Percentiles rank a stretch among this genome's conserved stretches.
Conservation (phyloP, 495 filamentous ascomycete species). For the Neurospora cerealis region DNA sequence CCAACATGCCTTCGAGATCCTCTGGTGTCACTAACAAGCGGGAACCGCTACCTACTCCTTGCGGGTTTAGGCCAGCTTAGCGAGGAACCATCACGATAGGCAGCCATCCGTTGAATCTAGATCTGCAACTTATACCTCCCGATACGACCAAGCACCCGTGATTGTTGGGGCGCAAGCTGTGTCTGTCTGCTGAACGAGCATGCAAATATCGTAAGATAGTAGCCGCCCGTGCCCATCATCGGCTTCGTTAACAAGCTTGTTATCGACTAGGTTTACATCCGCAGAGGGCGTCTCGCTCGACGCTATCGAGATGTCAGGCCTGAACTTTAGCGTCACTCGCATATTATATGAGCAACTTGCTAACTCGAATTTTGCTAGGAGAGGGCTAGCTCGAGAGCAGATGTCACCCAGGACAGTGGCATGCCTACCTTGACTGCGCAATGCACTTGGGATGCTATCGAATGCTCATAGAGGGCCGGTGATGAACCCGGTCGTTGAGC, state of each 20-base stretch:
- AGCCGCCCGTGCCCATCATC: not conserved
- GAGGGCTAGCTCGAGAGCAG: not conserved
- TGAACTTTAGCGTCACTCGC: not conserved
- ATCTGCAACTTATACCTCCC: not conserved
- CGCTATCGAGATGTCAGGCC: not conserved
- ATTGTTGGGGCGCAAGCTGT: not conserved
- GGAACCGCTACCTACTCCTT: not conserved
- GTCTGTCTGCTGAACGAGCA: not conserved
- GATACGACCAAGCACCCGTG: not conserved
- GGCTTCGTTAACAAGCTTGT: not conserved
- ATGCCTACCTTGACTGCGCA: not conserved
- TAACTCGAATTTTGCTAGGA: not conserved
- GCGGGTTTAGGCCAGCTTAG: not conserved
- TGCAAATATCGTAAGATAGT: not conserved
- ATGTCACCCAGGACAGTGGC: not conserved
- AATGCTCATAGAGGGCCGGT: not conserved
- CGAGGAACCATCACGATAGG: not conserved
- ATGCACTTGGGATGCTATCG: not conserved
- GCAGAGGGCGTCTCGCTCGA: not conserved
- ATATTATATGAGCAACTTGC: not conserved
- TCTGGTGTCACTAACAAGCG: not conserved
- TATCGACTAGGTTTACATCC: not conserved
- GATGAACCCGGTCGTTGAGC: not conserved
- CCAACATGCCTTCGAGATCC: not conserved
- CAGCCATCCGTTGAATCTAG: not conserved